phyloP scores from a whole-genome alignment of 441 rosid genomes.

The Populus hybrid region DNA sequence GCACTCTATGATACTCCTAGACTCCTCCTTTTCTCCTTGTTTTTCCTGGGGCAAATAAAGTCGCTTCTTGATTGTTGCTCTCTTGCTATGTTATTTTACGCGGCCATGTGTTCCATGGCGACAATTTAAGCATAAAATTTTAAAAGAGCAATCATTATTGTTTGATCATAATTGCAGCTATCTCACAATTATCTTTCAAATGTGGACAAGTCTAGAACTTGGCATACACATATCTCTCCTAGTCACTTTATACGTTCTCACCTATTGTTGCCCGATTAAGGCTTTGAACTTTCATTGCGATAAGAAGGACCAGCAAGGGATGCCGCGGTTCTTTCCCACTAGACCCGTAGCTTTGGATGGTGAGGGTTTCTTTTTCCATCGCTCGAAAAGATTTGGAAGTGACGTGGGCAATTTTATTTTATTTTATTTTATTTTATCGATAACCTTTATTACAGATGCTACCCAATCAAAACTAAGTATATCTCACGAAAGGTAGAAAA shows the following conservation, averaged over 20 bases:
- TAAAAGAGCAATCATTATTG: background rate
- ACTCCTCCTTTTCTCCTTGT: background rate
- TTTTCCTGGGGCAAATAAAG: background rate
- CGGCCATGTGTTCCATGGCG: background rate
- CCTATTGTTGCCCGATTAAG: background rate
- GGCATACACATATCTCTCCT: background rate
- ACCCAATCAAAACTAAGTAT: too few species aligned
- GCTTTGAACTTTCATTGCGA: too few species aligned
- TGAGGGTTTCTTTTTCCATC: too few species aligned
- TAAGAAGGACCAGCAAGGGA: too few species aligned
- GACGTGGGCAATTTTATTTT: too few species aligned
- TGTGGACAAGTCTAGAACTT: background rate
- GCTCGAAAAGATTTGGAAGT: too few species aligned
- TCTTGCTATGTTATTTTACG: background rate
- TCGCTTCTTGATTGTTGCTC: background rate
- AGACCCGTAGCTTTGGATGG: too few species aligned
- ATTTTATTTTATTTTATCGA: too few species aligned
- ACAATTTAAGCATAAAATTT: background rate
- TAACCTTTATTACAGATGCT: too few species aligned
- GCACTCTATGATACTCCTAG: background rate
- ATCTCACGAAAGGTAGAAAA: too few species aligned
- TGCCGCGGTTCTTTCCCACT: too few species aligned
- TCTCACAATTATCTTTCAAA: background rate
- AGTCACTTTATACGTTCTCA: background rate
- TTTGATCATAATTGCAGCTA: background rate